phyloP scores from a whole-genome alignment of 2,329 filamentous ascomycete species.

The Colletotrichum brevisporum region DNA sequence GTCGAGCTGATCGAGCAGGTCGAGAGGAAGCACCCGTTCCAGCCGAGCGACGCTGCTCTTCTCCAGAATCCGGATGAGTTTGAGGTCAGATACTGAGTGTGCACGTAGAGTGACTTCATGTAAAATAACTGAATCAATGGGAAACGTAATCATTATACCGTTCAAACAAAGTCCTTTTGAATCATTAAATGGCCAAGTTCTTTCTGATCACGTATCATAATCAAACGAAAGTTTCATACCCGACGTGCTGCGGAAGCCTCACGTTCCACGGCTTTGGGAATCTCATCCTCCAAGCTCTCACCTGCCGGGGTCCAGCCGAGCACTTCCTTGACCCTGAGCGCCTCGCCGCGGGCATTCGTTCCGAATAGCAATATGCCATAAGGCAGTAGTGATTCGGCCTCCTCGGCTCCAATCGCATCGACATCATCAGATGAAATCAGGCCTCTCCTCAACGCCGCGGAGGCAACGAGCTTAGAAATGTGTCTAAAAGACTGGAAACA shows the following conservation, averaged over 20 bases:
- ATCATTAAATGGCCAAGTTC: too few species aligned
- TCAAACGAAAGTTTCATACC: background rate
- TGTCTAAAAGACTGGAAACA: conserved; percentile 47
- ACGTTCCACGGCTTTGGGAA: conserved; percentile 46
- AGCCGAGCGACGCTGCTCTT: conserved; percentile 23
- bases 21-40: conserved; percentile 26
- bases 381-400: conserved; percentile 59
- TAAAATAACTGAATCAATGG: too few species aligned
- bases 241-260: conserved; percentile 38
- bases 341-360: conserved; percentile 67
- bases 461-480: conserved; percentile 48
- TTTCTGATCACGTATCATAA: too few species aligned
- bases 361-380: conserved; percentile 67
- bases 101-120: too few species aligned
- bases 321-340: conserved; percentile 65
- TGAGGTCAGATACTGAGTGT: background rate
- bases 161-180: too few species aligned
- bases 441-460: conserved; percentile 46
- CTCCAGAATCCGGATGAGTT: conserved; percentile 9
- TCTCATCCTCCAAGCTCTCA: conserved; percentile 61
- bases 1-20: conserved; percentile 20
- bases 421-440: conserved; percentile 44
- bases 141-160: too few species aligned
- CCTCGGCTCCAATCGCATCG: conserved; percentile 52
- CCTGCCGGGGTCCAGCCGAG: conserved; percentile 68